Evolutionary conservation across 768 basidiomycete genomes (phyloP).

Genomic region (Daedaleopsis nitida): DNA sequence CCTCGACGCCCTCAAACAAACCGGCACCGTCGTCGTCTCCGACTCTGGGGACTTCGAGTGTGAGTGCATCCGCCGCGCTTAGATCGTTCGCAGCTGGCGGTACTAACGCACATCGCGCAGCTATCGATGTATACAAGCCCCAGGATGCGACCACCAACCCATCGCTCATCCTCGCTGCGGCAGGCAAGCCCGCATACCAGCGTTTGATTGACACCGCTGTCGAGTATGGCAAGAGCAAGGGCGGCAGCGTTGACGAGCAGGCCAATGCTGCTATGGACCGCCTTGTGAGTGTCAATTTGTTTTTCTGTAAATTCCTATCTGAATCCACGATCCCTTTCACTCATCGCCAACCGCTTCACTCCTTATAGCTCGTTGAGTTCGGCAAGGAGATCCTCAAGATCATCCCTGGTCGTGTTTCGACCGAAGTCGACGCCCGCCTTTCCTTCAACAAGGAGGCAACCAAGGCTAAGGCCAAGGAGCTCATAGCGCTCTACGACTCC

Average conservation of each 20-base stretch:
- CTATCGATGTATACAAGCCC: conserved; percentile 96
- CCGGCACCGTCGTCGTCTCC: conserved; percentile 94
- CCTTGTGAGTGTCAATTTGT: conserved; percentile 56
- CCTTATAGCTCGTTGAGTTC: conserved; percentile 87
- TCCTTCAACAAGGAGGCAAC: conserved; percentile 95
- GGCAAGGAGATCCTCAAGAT: conserved; percentile 93
- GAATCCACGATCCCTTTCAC: conserved; percentile 2
- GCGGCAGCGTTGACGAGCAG: conserved; percentile 75
- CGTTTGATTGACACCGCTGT: conserved; percentile 79
- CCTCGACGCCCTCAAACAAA: conserved; percentile 82
- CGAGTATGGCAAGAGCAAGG: conserved; percentile 75
- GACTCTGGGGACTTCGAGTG: conserved; percentile 97
- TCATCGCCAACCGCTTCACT: neutral
- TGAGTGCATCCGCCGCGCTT: conserved; percentile 29
- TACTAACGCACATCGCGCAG: conserved; percentile 41
- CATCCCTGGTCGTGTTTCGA: conserved; percentile 98
- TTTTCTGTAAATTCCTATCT: neutral
- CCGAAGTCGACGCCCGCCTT: conserved; percentile 96
- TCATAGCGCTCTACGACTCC: conserved; percentile 95
- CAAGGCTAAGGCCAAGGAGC: conserved; percentile 86
- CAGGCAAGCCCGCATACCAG: conserved; percentile 85
- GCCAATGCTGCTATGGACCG: conserved; percentile 83
- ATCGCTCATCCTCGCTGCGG: conserved; percentile 89
- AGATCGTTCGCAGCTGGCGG: neutral
- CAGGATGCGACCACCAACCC: conserved; percentile 99